Percentiles rank a stretch among this genome's conserved stretches.
Conservation (phyloP, 192 early-diverging fungal genomes). For the Coemansia furcata region DNA sequence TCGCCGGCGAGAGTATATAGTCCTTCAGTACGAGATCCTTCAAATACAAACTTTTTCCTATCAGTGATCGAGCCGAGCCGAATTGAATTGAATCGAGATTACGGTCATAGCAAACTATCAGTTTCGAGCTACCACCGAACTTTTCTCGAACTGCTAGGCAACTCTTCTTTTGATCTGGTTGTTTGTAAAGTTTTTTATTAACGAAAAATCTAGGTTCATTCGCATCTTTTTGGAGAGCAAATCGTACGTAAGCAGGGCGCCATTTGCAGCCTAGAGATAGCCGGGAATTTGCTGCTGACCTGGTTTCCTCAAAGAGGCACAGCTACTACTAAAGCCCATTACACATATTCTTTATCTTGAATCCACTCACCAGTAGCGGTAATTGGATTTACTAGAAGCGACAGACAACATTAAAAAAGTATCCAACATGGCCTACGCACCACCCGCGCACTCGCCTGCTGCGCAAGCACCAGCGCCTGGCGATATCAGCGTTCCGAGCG, state of each 20-base stretch:
- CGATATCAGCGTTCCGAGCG: conserved; percentile 14
- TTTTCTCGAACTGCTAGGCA: background rate
- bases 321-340: background rate
- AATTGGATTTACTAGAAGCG: background rate
- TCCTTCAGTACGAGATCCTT: no score
- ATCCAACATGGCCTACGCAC: conserved; percentile 28
- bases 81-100: conserved; percentile 4
- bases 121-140: background rate
- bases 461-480: conserved; percentile 6
- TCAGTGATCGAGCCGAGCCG: background rate
- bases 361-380: background rate
- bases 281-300: background rate
- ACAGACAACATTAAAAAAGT: background rate
- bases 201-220: background rate
- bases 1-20: conserved; percentile 49
- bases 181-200: background rate
- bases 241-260: background rate
- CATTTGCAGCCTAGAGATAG: background rate
- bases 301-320: background rate
- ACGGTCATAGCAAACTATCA: background rate
- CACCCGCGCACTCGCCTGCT: conserved; percentile 8
- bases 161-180: background rate
- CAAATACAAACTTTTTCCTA: conserved; percentile 2
- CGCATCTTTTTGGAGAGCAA: background rate
- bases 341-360: background rate